These are phyloP conservation scores for Ophiocordyceps robertsii DNA, from an alignment of 2,329 filamentous ascomycete genomes.

Conservation along the genomic window DNA sequence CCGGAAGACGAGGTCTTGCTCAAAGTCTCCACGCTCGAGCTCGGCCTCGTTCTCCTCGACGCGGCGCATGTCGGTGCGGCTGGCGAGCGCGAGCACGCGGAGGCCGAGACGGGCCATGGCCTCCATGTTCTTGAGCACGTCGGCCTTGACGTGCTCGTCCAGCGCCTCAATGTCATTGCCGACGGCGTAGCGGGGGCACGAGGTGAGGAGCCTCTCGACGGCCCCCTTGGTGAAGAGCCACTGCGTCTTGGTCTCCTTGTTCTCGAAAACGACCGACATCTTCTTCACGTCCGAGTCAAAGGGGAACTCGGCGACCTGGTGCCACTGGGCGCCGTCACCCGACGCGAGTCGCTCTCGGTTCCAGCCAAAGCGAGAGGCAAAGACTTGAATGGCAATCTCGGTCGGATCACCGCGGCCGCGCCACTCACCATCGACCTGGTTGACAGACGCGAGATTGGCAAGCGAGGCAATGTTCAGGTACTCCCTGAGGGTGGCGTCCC, in stretches of 20 bases:
- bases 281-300: constrained; percentile 66
- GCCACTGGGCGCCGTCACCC: constrained; percentile 37
- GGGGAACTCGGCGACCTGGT: constrained; percentile 52
- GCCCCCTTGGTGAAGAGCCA: constrained; percentile 52
- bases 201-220: constrained; percentile 53
- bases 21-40: constrained; percentile 40
- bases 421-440: constrained; percentile 42
- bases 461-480: constrained; percentile 51
- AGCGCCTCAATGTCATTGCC: constrained; percentile 31
- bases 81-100: constrained; percentile 54
- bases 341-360: constrained; percentile 38
- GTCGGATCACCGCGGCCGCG: constrained; percentile 49
- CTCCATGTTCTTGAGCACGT: constrained; percentile 57
- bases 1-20: constrained; percentile 49
- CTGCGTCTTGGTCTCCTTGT: constrained; percentile 23
- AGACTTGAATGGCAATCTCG: constrained; percentile 64
- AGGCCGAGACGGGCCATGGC: constrained; percentile 51
- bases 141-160: constrained; percentile 35
- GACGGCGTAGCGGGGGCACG: constrained; percentile 40
- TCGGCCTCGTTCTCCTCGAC: constrained; percentile 23
- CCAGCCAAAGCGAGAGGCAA: constrained; percentile 55
- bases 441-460: constrained; percentile 51
- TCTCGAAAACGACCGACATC: constrained; percentile 57
- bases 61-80: constrained; percentile 26
- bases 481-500: constrained; percentile 34